Evolutionary conservation across 179 eudicot species (phyloP), one percentile per base, ranked within the genome.

Genomic region (Beta lomatogona): DNA sequence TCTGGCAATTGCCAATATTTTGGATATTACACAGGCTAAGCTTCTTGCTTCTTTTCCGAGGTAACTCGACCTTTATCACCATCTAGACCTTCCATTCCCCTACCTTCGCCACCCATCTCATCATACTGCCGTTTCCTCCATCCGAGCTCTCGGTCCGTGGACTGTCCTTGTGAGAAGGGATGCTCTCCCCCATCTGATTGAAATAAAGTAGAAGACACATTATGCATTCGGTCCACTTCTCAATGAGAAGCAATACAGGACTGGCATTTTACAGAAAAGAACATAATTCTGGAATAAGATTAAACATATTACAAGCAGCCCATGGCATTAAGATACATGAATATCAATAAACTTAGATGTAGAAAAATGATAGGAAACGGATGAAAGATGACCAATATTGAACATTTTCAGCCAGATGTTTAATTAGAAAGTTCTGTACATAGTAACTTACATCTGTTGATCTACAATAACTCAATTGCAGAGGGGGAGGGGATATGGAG

Each of bases 171-270:
- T n/a, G 86, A 86, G 73, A 84, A 82, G 69, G 79, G 86, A 73
- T 36, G 89, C 46, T 82, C 89, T 74, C 88, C 88, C 66, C 80
- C 89, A 69, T 87, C 91, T 88, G 89, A 68, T 82, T 77, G 50
- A 54, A 45, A 76, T 73, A 52, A 67, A 79, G 53, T 66, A 72
- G 53, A 77, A 68, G 4, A 44, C 77, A 61, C 69, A 57, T 78
- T 81, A 80, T 66, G 69, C 83, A 66, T 18, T 59, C 22, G 2
- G 58, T 77, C 64, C 69, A 78, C 68, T 60, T 67, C 50, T 44
- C 74, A 46, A 14, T 19, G 59, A 60, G 1, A 36, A 44, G 75
- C 25, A 28, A 68, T 5, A 74, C 76, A 65, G 21, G 18, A 73
- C 7, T 15, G 52, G 11, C 64, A 73, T 25, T 3, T 67, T 14